phyloP scores from a whole-genome alignment of 352 stramenopile species.

The Albugo candida region DNA sequence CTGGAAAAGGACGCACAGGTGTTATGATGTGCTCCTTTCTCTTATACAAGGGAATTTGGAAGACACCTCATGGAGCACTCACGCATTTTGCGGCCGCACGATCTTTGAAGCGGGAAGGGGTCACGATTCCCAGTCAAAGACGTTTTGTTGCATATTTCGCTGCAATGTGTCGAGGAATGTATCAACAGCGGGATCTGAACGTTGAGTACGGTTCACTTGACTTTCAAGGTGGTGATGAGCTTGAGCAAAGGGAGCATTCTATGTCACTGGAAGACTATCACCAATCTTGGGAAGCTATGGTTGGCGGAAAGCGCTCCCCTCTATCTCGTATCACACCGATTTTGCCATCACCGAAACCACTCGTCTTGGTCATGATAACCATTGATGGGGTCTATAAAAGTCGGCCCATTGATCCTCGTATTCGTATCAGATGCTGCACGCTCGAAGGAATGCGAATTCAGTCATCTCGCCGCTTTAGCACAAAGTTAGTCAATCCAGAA shows the following conservation, averaged over 20 bases:
- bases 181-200: no score
- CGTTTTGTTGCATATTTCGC: constrained; percentile 65
- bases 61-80: constrained; percentile 33
- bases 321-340: no score
- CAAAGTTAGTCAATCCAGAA: no score
- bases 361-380: no score
- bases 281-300: constrained; percentile 22
- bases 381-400: no score
- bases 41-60: constrained; percentile 41
- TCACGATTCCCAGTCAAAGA: constrained; percentile 67
- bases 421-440: no score
- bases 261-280: constrained; percentile 23
- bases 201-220: no score
- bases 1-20: constrained; percentile 76
- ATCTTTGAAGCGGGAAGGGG: constrained; percentile 56
- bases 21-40: constrained; percentile 76
- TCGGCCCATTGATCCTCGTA: no score
- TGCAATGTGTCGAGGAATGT: constrained; percentile 19
- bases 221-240: constrained; percentile 2
- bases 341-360: no score
- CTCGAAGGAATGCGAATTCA: no score
- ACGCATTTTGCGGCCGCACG: constrained; percentile 43
- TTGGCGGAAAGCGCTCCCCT: constrained; percentile 8
- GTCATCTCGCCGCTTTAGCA: no score
- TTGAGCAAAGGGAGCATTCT: constrained; percentile 12